Evolutionary conservation across 768 basidiomycete species (phyloP), one percentile per base, ranked within the genome.

Genomic region (Chalciporus sphaerocephalus): DNA sequence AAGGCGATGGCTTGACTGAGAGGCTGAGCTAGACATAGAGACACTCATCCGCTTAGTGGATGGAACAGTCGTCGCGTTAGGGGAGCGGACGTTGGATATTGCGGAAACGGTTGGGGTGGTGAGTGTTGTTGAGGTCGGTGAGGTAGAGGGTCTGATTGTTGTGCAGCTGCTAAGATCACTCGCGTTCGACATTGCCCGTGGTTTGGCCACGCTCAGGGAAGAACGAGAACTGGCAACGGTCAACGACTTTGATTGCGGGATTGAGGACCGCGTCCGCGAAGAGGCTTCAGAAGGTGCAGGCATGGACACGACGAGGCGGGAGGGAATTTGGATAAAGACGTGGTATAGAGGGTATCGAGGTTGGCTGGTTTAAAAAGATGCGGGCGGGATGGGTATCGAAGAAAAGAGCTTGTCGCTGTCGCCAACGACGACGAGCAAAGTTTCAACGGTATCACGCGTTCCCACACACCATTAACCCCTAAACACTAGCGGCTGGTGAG

Each of bases 31-130:
- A 7, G 74, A 68, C 32, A 68, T 69, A 6, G 74, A 69, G 13
- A 56, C 58, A 2, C 69, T 66, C 44, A 68, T 41, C 18, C 70
- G 66, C 54, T 74, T 76, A 16, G 66, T 47, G 20, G 53, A 50
- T 11, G 78, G 75, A 32, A 75, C 60, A 9, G 79, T 74, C 1
- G 75, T 76, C 24, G 74, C 74, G 57, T 78, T 79, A n/a, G 73
- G 73, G 7, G 77, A 76, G 24, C 76, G 70, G 24, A 50, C 41
- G 16, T 44, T 53, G 28, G 20, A 53, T 55, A 39, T 54, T 44
- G 42, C 44, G 10, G 58, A 63, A 12, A 51, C 18, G 35, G 67
- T 46, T 48, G 56, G 57, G 15, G 59, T 68, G 22, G 56, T 56
- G 40, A 49, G 42, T 2, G 64, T 58, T 10, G 57, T 58, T 15